Percentiles rank a stretch among this genome's conserved stretches.
phyloP scores from a whole-genome alignment of 2,329 filamentous ascomycete species.

The Aspergillus japonicus region DNA sequence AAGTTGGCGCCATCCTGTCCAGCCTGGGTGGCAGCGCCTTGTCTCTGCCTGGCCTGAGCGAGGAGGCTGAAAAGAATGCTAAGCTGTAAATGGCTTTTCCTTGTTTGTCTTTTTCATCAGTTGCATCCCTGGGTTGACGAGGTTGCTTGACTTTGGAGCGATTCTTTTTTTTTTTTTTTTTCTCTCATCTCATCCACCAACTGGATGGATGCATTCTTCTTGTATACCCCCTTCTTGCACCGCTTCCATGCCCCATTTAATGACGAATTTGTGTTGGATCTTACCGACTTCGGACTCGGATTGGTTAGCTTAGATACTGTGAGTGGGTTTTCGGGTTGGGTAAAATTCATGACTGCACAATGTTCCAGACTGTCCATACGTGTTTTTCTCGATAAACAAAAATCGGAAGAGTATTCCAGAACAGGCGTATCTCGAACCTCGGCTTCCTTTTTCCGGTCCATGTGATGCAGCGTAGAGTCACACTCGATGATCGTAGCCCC shows the following conservation, averaged over 20 bases:
- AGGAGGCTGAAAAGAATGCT: slow-evolving; percentile 33
- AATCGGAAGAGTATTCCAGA: too few relatives aligned
- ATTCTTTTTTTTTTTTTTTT: slow-evolving; percentile 18
- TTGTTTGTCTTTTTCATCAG: slow-evolving; percentile 1
- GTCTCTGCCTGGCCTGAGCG: slow-evolving; percentile 23
- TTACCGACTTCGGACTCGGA: slow-evolving; percentile 11
- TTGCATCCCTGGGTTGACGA: slow-evolving; percentile 18
- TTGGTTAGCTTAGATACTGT: slow-evolving; percentile 13
- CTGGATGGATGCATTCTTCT: slow-evolving; percentile 20
- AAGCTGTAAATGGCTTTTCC: slow-evolving; percentile 32
- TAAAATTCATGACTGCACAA: slow-evolving; percentile 17
- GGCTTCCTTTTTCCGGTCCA: too few relatives aligned
- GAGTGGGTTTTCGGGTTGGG: slow-evolving; percentile 2
- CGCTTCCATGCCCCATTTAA: slow-evolving; percentile 16
- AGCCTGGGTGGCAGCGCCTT: slow-evolving; percentile 27
- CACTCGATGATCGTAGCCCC: too few relatives aligned
- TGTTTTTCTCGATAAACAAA: too few relatives aligned
- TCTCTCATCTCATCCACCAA: slow-evolving; percentile 10
- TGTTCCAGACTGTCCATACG: slow-evolving; percentile 2
- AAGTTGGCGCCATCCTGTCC: slow-evolving; percentile 46
- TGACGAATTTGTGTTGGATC: slow-evolving; percentile 15
- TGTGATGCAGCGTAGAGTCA: too few relatives aligned
- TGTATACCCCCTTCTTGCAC: slow-evolving; percentile 25
- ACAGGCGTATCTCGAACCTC: too few relatives aligned
- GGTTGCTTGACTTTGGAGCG: slow-evolving; percentile 23